Base-by-base conservation (phyloP, 352 stramenopile species). In the Pythium coloratum region DNA sequence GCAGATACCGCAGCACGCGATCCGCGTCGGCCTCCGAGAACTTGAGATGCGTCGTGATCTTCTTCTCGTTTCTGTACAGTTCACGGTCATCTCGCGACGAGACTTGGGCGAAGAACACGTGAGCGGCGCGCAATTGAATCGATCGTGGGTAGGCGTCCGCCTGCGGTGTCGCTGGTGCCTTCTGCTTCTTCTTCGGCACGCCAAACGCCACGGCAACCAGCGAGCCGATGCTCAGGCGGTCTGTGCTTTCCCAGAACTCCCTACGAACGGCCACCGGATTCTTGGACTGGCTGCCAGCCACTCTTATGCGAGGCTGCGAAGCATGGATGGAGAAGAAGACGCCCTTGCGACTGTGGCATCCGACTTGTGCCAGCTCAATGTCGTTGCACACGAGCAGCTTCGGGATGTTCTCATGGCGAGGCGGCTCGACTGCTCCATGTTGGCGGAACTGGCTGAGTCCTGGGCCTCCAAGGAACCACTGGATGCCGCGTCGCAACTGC, bases 401-500 rank as follows among this genome's bases (percentile, higher is more conserved):
- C 34, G 70, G 70, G 26, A 76, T 44, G 44, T 70, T 70, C 18
- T 50, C 50, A 18, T 69, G 55, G 2, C 62, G 67, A n/a, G 60
- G 60, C 18, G 67, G 67, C 24, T 66, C 64, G 59, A 66, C 32
- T 32, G 18, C 28, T 55, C 47, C 44, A 44, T 28, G 0, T 2
- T 8, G 10, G 40, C 26, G 66, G 38, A 44, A 61, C 55, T 24
- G 40, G 18, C 8, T 46, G 16, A 46, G 66, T 38, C 20, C 53
- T 63, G 49, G 18, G 6, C 20, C 65, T 65, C 33, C 57, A 18
- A 72, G 51, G 6, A 54, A 55, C 70, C 65, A 76, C 46, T 76
- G 70, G 9, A 76, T 42, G 10, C 70, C 70, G 8, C 65, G 64
- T 16, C 61, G 59, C 30, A 76, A 68, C 34, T 72, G 70, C 6